Evolutionary conservation across 805 yeast genomes (phyloP), one percentile per base, ranked within the genome.

Genomic region (Cyberlindnera saturnus): DNA sequence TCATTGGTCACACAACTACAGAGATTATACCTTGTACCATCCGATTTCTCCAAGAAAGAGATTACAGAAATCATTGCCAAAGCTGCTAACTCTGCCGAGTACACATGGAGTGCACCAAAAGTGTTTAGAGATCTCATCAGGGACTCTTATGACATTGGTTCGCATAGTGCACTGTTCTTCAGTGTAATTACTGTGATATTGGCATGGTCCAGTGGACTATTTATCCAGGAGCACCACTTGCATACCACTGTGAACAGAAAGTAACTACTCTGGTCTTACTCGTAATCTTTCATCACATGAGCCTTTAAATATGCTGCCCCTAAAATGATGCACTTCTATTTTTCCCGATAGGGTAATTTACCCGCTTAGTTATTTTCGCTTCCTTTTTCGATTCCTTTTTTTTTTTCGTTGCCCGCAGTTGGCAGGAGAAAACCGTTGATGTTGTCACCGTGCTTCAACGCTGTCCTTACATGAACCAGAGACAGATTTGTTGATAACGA

Each of bases 201-300:
- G 11, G 75, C 80, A 1, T 66, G 67, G 40, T 30, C 68, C 2
- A 48, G 69, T 8, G 63, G 77, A 0, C 60, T 71, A 17, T 66
- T 69, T 46, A 75, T 78, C 71, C 65, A 70, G 44, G 86, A 81
- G 57, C 81, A 81, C 52, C 67, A 63, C 37, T 62, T 79, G 40
- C 81, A 77, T 53, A 61, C 75, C 3, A 70, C 70, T 14, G 61
- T 76, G 17, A 52, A 64, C 34, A 66, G 79, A 57, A 53, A 53
- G 36, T 52, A 38, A 38, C 13, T 10, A 23, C 10, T 23, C 11
- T 23, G 11, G 28, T 23, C n/a, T n/a, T 17, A 17, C 18, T 17
- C 18, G 18, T 17, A 23, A 23, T 3, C 10, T 23, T 13, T 23
- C 2, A 23, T 13, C 28, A 23, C 13, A 23, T 23, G 8, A 20